Evolutionary conservation across 768 basidiomycete genomes (phyloP).

Genomic region (Butyriboletus loyo): DNA sequence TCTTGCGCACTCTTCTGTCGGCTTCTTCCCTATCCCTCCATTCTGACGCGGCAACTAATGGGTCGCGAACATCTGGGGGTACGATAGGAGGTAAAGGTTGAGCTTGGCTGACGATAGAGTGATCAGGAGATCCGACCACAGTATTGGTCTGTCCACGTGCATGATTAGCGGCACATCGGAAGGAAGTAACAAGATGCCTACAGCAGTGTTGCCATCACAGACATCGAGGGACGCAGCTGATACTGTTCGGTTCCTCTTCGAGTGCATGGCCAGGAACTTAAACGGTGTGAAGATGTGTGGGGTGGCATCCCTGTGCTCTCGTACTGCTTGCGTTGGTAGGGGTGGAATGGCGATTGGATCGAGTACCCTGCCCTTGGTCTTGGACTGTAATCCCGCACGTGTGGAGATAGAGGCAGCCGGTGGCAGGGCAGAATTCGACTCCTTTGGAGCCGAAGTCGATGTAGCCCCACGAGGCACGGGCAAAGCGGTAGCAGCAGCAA

Average conservation of each 20-base stretch:
- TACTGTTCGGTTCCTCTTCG: constrained; percentile 60
- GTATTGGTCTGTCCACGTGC: constrained; percentile 53
- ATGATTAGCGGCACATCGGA: not conserved
- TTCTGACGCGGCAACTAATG: constrained; percentile 57
- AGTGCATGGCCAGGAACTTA: constrained; percentile 48
- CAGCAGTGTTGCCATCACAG: constrained; percentile 69
- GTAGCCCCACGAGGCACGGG: constrained; percentile 14
- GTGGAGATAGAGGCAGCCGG: constrained; percentile 2
- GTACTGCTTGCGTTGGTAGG: constrained; percentile 27
- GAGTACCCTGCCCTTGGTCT: constrained; percentile 15
- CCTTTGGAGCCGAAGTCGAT: constrained; percentile 17
- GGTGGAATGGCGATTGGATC: constrained; percentile 30
- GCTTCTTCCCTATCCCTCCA: constrained; percentile 70
- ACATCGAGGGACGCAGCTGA: constrained; percentile 78
- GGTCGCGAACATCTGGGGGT: constrained; percentile 63
- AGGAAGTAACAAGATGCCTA: constrained; percentile 35
- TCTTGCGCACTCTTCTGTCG: constrained; percentile 38
- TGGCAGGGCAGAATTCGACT: constrained; percentile 3
- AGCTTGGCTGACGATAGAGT: constrained; percentile 62
- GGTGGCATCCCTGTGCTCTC: constrained; percentile 39
- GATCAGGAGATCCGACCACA: constrained; percentile 70
- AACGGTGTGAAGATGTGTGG: constrained; percentile 60
- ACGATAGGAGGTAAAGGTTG: constrained; percentile 39
- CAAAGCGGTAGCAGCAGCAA: not conserved
- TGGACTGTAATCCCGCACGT: constrained; percentile 15